phyloP scores from a whole-genome alignment of 441 rosid genomes.

The Caryocar brasiliense region DNA sequence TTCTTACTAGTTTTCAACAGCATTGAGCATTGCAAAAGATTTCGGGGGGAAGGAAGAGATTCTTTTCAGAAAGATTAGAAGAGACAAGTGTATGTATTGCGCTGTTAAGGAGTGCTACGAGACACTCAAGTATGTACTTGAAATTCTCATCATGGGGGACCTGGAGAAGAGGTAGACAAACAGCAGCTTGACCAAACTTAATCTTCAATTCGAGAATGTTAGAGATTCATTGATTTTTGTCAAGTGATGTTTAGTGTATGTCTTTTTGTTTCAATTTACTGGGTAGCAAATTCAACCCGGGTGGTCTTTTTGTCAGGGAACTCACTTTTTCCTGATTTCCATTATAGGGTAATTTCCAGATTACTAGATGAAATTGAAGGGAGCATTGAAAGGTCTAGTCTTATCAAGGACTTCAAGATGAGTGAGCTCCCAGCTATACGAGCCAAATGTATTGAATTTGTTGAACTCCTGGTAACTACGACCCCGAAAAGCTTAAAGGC shows the following conservation, averaged over 20 bases:
- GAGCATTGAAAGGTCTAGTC: conserved; percentile 57
- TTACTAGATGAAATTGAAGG: conserved; percentile 62
- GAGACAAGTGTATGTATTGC: conserved; percentile 77
- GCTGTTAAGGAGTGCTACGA: conserved; percentile 87
- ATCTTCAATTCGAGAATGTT: not conserved
- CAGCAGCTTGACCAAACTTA: not conserved
- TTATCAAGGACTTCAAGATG: conserved; percentile 73
- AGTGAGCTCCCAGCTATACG: conserved; percentile 62
- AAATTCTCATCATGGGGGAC: conserved; percentile 69
- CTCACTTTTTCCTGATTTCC: conserved; percentile 10
- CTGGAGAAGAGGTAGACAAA: conserved; percentile 65
- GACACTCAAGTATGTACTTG: conserved; percentile 73
- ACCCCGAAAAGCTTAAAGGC: conserved; percentile 7
- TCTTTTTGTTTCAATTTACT: not conserved
- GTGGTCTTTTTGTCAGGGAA: too few relatives aligned
- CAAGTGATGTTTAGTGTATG: not conserved
- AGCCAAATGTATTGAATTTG: conserved; percentile 53
- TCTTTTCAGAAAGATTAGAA: conserved; percentile 64
- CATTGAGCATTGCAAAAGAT: conserved; percentile 78
- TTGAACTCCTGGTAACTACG: conserved; percentile 76
- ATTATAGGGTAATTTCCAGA: conserved; percentile 48
- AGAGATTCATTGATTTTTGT: not conserved
- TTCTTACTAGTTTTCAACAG: conserved; percentile 65
- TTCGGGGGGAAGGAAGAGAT: conserved; percentile 58
- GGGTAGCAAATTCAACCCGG: too few relatives aligned